A percentile compares a stretch with the other conserved stretches of the same genome.
Conservation (phyloP, 805 yeast species). For the Candida xyloterini region DNA sequence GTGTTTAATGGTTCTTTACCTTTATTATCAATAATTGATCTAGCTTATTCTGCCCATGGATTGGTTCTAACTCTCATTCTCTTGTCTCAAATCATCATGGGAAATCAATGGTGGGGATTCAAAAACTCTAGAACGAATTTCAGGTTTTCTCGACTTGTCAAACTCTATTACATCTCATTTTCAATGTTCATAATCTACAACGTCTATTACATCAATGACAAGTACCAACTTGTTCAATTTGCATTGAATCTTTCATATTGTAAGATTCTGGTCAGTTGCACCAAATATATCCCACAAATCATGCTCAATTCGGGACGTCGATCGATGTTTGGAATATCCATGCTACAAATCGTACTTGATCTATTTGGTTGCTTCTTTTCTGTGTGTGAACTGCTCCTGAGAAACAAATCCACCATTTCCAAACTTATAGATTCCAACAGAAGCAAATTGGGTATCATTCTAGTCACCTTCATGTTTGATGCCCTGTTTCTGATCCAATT, state of each 20-base stretch:
- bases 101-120: slow-evolving; percentile 35
- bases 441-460: slow-evolving; percentile 42
- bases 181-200: slow-evolving; percentile 17
- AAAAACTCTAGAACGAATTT: slow-evolving; percentile 29
- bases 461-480: slow-evolving; percentile 35
- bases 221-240: slow-evolving; percentile 34
- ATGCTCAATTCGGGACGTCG: slow-evolving; percentile 38
- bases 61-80: slow-evolving; percentile 37
- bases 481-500: slow-evolving; percentile 29
- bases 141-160: slow-evolving; percentile 23
- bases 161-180: slow-evolving; percentile 11
- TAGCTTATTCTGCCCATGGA: slow-evolving; percentile 49
- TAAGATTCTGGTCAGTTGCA: slow-evolving; percentile 42
- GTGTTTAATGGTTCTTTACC: slow-evolving; percentile 38
- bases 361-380: slow-evolving; percentile 41
- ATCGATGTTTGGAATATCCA: slow-evolving; percentile 46
- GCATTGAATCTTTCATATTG: slow-evolving; percentile 42
- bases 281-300: slow-evolving; percentile 52
- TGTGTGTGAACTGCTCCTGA: slow-evolving; percentile 38
- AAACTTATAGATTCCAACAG: slow-evolving; percentile 38
- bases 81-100: slow-evolving; percentile 37
- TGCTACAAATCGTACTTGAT: slow-evolving; percentile 39
- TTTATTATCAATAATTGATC: slow-evolving; percentile 41
- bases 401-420: slow-evolving; percentile 27
- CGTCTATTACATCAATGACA: slow-evolving; percentile 5